These are phyloP conservation scores for Salisapilia sapeloensis DNA, from an alignment of 352 stramenopile species.

Conservation along the genomic window DNA sequence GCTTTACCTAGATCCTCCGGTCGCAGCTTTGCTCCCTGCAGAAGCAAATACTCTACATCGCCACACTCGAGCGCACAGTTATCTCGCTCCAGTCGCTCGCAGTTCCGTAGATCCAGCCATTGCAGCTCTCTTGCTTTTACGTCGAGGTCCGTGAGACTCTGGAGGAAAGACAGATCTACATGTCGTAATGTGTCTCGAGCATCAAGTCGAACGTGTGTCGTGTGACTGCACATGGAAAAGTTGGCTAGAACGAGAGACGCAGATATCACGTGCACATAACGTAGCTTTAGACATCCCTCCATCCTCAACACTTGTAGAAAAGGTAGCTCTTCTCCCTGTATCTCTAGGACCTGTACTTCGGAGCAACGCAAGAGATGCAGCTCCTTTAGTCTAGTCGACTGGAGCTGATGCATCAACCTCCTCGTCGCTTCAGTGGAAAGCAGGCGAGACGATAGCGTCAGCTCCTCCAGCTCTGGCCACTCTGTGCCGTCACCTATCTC, in stretches of 20 bases:
- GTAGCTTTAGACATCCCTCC: conserved; percentile 22
- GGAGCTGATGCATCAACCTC: conserved; percentile 20
- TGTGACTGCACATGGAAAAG: conserved; percentile 18
- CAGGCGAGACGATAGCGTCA: conserved; percentile 25
- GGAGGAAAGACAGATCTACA: conserved; percentile 40
- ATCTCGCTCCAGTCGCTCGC: conserved; percentile 13
- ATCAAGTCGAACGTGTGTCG: conserved; percentile 30
- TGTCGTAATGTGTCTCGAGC: too few relatives aligned
- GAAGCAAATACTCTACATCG: conserved; percentile 10
- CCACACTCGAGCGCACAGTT: conserved; percentile 21
- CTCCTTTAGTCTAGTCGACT: conserved; percentile 8
- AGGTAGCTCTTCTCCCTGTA: conserved; percentile 36
- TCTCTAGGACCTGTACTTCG: conserved; percentile 32
- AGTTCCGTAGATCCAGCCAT: conserved; percentile 24
- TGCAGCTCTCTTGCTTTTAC: conserved; percentile 21
- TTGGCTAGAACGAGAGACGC: conserved; percentile 17
- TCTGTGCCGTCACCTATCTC: conserved; percentile 19
- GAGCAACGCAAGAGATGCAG: conserved; percentile 27
- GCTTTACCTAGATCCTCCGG: conserved; percentile 15
- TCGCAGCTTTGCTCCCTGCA: conserved; percentile 25
- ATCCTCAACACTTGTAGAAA: conserved; percentile 18
- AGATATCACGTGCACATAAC: conserved; percentile 36
- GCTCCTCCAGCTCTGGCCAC: conserved; percentile 21
- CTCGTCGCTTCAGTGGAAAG: conserved; percentile 19
- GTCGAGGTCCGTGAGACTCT: conserved; percentile 31